Evolutionary conservation across 352 stramenopile genomes (phyloP), one percentile per base, ranked within the genome.

Genomic region (Poterioochromonas sp.): DNA sequence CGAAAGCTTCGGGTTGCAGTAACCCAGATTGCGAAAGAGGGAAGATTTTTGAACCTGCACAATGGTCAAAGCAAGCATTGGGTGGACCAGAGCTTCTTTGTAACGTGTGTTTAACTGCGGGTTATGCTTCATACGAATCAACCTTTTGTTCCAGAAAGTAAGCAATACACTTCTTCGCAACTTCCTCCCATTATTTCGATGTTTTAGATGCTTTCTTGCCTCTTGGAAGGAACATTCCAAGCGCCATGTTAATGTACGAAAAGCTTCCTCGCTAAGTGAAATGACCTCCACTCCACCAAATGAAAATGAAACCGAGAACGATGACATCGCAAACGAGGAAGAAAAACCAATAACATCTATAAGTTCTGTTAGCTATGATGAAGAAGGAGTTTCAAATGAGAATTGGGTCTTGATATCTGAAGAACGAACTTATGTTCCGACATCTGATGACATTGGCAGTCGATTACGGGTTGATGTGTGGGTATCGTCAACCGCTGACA

Each of bases 61-160:
- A 39, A n/a, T 76, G 65, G 65, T 76, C 65, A 12, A 53, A 40
- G 29, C 2, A 12, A 20, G 18, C 44, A 35, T 18, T 53, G 3
- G 65, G 65, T 12, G 41, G 65, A n/a, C 65, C 65, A 40, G 65
- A 32, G 26, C 65, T 76, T 22, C 12, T 34, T 39, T 76, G 65
- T n/a, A 58, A 5, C 15, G 65, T 76, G 5, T 76, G 65, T n/a
- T 8, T 44, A 35, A 60, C 34, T 44, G 65, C 11, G 11, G 65
- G 65, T 22, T 3, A 44, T 58, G 34, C 65, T 39, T 11, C 2
- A 2, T 5, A 53, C 29, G 39, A 60, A 40, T 37, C 65, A 35
- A n/a, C 41, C 1, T 76, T 76, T 76, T 76, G 65, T 35, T 76
- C 65, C 22, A 58, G 5, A 12, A 40, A 37, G 65, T 76, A 76